These are phyloP conservation scores for Apiospora marii DNA, from an alignment of 2,329 filamentous ascomycete species.

Conservation along the genomic window DNA sequence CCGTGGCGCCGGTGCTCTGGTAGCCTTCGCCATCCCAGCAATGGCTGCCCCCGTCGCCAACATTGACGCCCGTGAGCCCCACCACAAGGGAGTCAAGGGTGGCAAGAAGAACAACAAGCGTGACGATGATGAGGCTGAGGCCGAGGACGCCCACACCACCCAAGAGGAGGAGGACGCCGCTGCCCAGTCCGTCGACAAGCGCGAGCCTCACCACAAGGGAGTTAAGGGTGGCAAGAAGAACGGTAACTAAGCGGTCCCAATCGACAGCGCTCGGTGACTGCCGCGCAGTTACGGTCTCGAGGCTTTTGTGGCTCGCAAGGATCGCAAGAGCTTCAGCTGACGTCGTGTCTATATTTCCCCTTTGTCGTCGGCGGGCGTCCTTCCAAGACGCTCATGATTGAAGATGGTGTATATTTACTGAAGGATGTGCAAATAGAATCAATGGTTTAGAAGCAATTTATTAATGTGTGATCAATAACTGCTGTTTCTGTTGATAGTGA, in stretches of 20 bases:
- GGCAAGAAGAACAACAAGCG: slow-evolving; percentile 24
- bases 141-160: not conserved
- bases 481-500: not conserved
- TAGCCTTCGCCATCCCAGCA: slow-evolving; percentile 39
- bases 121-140: slow-evolving; percentile 21
- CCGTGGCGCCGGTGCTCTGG: slow-evolving; percentile 36
- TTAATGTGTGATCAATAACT: slow-evolving; percentile 18
- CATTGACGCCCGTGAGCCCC: slow-evolving; percentile 26
- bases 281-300: not conserved
- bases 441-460: slow-evolving; percentile 19
- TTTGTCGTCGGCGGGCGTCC: not conserved
- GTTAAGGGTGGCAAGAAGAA: slow-evolving; percentile 26
- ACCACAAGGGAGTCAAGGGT: slow-evolving; percentile 26
- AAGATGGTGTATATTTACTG: slow-evolving; percentile 14
- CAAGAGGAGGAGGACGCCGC: slow-evolving; percentile 28
- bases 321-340: not conserved
- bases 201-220: slow-evolving; percentile 23
- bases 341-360: not conserved
- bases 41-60: slow-evolving; percentile 26
- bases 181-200: not conserved
- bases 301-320: not conserved
- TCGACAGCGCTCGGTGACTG: not conserved
- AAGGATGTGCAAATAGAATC: slow-evolving; percentile 15
- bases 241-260: not conserved
- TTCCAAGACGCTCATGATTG: not conserved